Percentiles rank a stretch among this genome's conserved stretches.
phyloP scores from a whole-genome alignment of 2,329 filamentous ascomycete species.

The Bipolaris cookei region DNA sequence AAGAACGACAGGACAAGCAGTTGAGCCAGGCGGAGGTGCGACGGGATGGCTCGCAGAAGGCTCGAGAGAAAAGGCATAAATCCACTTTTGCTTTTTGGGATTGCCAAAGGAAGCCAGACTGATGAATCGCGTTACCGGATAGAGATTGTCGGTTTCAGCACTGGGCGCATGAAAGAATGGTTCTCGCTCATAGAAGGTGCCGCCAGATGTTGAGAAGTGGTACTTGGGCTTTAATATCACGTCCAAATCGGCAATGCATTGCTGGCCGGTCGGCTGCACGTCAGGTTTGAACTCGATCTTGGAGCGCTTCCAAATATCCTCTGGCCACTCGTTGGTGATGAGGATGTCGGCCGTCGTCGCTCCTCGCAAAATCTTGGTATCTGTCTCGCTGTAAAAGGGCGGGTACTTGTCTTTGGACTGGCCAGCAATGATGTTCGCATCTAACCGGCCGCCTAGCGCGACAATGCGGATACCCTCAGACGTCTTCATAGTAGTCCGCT shows the following conservation, averaged over 20 bases:
- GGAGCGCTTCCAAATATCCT: slow-evolving; percentile 72
- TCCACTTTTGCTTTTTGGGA: slow-evolving; percentile 74
- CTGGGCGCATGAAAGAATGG: slow-evolving; percentile 77
- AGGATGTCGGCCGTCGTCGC: slow-evolving; percentile 84
- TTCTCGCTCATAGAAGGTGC: slow-evolving; percentile 86
- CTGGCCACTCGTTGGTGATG: slow-evolving; percentile 85
- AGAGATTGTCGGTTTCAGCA: slow-evolving; percentile 57
- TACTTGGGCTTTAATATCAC: slow-evolving; percentile 85
- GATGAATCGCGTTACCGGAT: slow-evolving; percentile 82
- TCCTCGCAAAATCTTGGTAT: slow-evolving; percentile 76
- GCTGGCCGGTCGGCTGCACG: slow-evolving; percentile 62
- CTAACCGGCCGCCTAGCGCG: slow-evolving; percentile 77
- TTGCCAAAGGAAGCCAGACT: slow-evolving; percentile 84
- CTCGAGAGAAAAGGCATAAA: slow-evolving; percentile 74
- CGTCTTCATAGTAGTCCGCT: slow-evolving; percentile 85
- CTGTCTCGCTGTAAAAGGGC: slow-evolving; percentile 77
- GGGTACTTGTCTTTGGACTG: slow-evolving; percentile 74
- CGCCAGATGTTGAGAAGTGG: slow-evolving; percentile 76
- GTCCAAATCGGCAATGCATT: slow-evolving; percentile 79
- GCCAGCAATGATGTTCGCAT: slow-evolving; percentile 65
- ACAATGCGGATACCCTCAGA: slow-evolving; percentile 88
- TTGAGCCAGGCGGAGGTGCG: slow-evolving; percentile 72
- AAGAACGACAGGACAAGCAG: slow-evolving; percentile 72
- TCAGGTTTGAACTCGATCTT: slow-evolving; percentile 65
- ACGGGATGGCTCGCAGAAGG: slow-evolving; percentile 65